Conservation (phyloP, 2,329 filamentous ascomycete species). For the Diaporthe aspalathi region DNA sequence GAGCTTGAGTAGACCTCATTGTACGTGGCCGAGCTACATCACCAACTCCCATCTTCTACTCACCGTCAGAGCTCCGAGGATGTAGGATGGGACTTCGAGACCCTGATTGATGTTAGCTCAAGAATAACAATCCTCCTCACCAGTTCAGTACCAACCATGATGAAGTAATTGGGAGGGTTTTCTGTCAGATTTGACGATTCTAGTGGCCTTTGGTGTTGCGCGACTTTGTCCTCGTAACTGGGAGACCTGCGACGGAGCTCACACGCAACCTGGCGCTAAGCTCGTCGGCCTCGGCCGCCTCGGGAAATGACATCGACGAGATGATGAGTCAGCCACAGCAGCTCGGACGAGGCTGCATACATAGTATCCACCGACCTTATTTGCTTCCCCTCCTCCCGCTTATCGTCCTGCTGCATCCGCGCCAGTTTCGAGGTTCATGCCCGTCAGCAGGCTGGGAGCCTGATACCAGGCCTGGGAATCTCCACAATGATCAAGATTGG, state of each 20-base stretch:
- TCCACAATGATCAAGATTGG: not conserved
- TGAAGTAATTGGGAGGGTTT: slow-evolving; percentile 3
- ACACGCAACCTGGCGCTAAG: slow-evolving; percentile 2
- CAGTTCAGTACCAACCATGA: slow-evolving; percentile 29
- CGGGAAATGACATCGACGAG: slow-evolving; percentile 17
- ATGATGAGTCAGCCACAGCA: slow-evolving; percentile 24
- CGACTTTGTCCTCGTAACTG: slow-evolving; percentile 11
- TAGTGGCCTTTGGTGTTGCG: not conserved
- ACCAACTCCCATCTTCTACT: slow-evolving; percentile 2
- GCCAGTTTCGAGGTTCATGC: not conserved
- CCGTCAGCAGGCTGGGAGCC: slow-evolving; percentile 2
- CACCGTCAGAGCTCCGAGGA: slow-evolving; percentile 38
- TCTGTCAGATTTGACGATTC: not conserved
- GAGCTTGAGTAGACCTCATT: not conserved
- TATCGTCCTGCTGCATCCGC: not conserved
- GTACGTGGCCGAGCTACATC: not conserved
- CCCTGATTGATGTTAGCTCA: slow-evolving; percentile 31
- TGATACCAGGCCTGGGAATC: slow-evolving; percentile 1
- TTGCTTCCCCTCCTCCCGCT: not conserved
- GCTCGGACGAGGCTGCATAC: not conserved
- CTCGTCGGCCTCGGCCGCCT: slow-evolving; percentile 10
- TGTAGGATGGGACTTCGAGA: slow-evolving; percentile 37
- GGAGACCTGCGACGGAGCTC: slow-evolving; percentile 1
- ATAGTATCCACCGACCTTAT: not conserved
- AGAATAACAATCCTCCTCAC: not conserved